These are phyloP conservation scores for Penicillium paxilli DNA, from an alignment of 495 filamentous ascomycete species.

Conservation along the genomic window DNA sequence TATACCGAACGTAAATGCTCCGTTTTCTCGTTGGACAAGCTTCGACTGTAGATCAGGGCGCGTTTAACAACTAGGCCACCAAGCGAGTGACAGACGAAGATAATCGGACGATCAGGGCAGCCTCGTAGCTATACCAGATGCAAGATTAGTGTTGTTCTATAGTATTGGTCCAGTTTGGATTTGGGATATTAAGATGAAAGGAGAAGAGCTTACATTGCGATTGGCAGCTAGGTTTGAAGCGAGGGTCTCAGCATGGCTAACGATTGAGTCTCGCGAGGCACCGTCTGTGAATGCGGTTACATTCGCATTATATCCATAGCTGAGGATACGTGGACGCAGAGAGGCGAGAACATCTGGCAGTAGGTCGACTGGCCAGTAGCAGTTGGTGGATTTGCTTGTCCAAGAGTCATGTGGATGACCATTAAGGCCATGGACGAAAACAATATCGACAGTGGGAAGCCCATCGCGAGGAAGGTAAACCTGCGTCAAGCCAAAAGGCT, in stretches of 20 bases:
- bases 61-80: constrained; percentile 82
- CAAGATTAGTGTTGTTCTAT: neutral
- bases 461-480: constrained; percentile 57
- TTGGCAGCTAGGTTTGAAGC: constrained; percentile 62
- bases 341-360: constrained; percentile 64
- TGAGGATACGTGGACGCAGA: constrained; percentile 67
- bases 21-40: constrained; percentile 62
- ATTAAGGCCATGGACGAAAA: constrained; percentile 83
- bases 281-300: constrained; percentile 65
- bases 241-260: constrained; percentile 82
- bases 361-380: constrained; percentile 77
- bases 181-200: neutral
- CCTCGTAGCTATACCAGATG: constrained; percentile 47
- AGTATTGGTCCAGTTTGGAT: neutral
- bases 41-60: constrained; percentile 64
- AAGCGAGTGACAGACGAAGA: constrained; percentile 83
- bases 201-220: constrained; percentile 46
- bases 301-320: constrained; percentile 85
- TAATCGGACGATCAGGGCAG: constrained; percentile 65
- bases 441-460: constrained; percentile 49
- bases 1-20: constrained; percentile 76
- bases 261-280: constrained; percentile 70
- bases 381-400: constrained; percentile 62
- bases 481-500: constrained; percentile 67
- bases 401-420: constrained; percentile 75